phyloP scores from a whole-genome alignment of 495 filamentous ascomycete genomes.

The Echria macrotheca region DNA sequence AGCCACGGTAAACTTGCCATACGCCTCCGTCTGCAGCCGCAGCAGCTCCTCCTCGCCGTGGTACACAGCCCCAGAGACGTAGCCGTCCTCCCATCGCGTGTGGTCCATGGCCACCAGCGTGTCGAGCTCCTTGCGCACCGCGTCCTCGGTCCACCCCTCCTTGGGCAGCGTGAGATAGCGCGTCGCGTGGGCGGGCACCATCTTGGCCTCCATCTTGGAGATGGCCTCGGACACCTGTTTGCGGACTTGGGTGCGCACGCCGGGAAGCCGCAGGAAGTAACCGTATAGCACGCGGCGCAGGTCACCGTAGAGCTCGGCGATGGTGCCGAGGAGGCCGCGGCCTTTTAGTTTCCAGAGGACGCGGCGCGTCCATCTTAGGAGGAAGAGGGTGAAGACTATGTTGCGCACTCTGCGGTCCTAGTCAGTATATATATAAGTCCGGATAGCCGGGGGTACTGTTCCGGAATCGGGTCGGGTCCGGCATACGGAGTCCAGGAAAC shows the following conservation, averaged over 20 bases:
- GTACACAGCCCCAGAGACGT: slow-evolving; percentile 93
- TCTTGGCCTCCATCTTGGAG: slow-evolving; percentile 70
- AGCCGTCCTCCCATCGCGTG: slow-evolving; percentile 93
- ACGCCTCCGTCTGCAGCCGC: slow-evolving; percentile 85
- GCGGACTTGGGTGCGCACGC: slow-evolving; percentile 74
- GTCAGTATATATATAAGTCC: slow-evolving; percentile 4
- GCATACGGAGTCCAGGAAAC: too few species aligned
- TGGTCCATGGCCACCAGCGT: slow-evolving; percentile 81
- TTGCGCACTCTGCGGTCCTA: slow-evolving; percentile 62
- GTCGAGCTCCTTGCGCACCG: slow-evolving; percentile 72
- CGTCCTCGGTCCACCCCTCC: slow-evolving; percentile 77
- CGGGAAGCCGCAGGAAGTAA: slow-evolving; percentile 77
- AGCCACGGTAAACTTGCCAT: slow-evolving; percentile 85
- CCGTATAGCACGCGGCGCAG: slow-evolving; percentile 71
- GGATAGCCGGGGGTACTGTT: neutral
- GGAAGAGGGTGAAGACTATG: slow-evolving; percentile 82
- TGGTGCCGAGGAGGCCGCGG: slow-evolving; percentile 76
- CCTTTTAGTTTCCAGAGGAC: slow-evolving; percentile 78
- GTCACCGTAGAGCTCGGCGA: slow-evolving; percentile 64
- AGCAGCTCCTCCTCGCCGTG: slow-evolving; percentile 83
- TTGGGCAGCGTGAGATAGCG: slow-evolving; percentile 74
- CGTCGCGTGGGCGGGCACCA: slow-evolving; percentile 69
- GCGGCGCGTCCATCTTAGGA: slow-evolving; percentile 81
- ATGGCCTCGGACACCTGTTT: slow-evolving; percentile 73
- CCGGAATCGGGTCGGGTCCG: too few species aligned